Base-by-base conservation (phyloP, 2,329 filamentous ascomycete genomes). In the Cladosporium austrohemisphaericum region DNA sequence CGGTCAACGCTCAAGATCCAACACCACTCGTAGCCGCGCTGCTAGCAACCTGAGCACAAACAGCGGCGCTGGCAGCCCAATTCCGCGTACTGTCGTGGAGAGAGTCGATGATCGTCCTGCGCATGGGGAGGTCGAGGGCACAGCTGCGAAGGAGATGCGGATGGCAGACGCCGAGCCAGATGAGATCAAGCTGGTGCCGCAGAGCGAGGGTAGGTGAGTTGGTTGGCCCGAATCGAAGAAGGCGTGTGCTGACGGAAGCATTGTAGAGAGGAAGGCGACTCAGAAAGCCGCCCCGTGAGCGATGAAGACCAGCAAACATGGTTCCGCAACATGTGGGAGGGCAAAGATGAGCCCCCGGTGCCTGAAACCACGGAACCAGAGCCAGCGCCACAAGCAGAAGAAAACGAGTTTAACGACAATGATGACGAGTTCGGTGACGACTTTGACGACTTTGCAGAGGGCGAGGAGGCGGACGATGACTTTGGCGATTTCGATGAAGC, bases 41-140 rank as follows among this genome's bases (percentile, higher is more conserved):
- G 53, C 58, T 18, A 64, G 60, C 28, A 56, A 56, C 55, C 65
- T 73, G 56, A 72, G 67, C 57, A 61, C 60, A 7, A 67, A 68
- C 20, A 76, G 74, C 26, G 77, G 73, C 40, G 70, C 73, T 5
- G 16, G 41, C 9, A 36, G 40, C 14, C 69, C 75, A 7, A 71
- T 84, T 29, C 81, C 81, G 14, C 76, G 72, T 56, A 82, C 78
- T 5, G 68, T 84, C 8, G 79, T 84, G 14, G 80, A 84, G 60
- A 80, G 79, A 63, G 71, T 84, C 41, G 80, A 84, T 23, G 71
- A 75, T 23, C 64, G 69, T 51, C 77, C 79, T 31, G 77, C 75
- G 57, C 71, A 83, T 64, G 80, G 81, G 16, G 81, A 85, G 49
- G 72, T 83, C 6, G 80, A 80, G 22, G 80, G 81, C 23, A 84